Conservation (phyloP, 192 early-diverging fungal species). For the Umbelopsis isabellina region DNA sequence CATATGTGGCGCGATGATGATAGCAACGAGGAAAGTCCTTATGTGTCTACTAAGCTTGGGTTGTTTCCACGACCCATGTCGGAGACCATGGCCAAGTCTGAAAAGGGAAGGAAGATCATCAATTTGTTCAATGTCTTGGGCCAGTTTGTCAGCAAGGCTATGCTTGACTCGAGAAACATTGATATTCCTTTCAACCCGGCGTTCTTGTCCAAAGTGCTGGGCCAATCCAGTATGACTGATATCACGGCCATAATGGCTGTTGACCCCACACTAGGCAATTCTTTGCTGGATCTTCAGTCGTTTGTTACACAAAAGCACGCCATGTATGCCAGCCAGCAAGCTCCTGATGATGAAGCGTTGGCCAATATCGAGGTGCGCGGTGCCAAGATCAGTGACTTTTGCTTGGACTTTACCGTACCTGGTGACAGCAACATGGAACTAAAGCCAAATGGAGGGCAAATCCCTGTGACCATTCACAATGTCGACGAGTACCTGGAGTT, state of each 20-base stretch:
- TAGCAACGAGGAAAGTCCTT: slow-evolving; percentile 27
- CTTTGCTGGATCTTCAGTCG: slow-evolving; percentile 64
- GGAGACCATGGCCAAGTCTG: slow-evolving; percentile 24
- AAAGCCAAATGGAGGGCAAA: slow-evolving; percentile 60
- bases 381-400: slow-evolving; percentile 65
- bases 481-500: slow-evolving; percentile 76
- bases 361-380: slow-evolving; percentile 53
- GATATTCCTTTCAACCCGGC: slow-evolving; percentile 79
- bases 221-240: slow-evolving; percentile 28
- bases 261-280: slow-evolving; percentile 68
- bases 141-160: slow-evolving; percentile 85
- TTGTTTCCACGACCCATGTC: slow-evolving; percentile 58
- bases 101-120: slow-evolving; percentile 56
- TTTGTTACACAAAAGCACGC: slow-evolving; percentile 64
- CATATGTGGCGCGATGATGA: slow-evolving; percentile 74
- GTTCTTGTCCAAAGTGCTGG: slow-evolving; percentile 75
- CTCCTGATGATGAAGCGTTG: slow-evolving; percentile 47
- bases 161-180: slow-evolving; percentile 84
- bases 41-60: slow-evolving; percentile 52
- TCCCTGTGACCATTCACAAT: slow-evolving; percentile 80
- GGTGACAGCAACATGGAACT: slow-evolving; percentile 77
- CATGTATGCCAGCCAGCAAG: slow-evolving; percentile 48
- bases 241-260: slow-evolving; percentile 38
- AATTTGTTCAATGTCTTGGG: slow-evolving; percentile 76
- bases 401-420: slow-evolving; percentile 86